A percentile compares a stretch with the other conserved stretches of the same genome.
These are phyloP conservation scores for Ziziphus jujuba DNA, from an alignment of 306 rosid genomes.

Conservation along the genomic window DNA sequence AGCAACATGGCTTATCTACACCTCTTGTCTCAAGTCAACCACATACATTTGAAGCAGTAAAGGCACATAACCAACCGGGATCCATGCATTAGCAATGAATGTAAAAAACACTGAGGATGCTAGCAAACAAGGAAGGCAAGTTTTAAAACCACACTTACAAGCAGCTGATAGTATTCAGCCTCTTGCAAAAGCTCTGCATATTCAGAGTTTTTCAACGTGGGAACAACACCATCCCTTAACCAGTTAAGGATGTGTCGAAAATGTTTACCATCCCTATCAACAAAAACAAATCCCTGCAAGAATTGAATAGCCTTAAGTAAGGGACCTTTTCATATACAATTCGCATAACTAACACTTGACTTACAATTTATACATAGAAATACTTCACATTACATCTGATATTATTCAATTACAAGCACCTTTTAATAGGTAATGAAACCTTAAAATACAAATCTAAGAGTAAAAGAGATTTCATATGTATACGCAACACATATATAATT, in stretches of 20 bases:
- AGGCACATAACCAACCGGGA: neutral
- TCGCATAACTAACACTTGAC: neutral
- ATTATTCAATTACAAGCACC: neutral
- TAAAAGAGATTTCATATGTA: neutral
- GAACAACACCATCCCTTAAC: constrained; percentile 84
- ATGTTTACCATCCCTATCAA: constrained; percentile 89
- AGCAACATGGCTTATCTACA: neutral
- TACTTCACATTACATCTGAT: neutral
- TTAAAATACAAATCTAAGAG: neutral
- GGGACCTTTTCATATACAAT: neutral
- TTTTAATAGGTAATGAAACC: neutral
- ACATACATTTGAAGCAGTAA: neutral
- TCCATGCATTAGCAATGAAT: neutral
- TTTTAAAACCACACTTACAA: constrained; percentile 43
- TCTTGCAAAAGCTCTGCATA: constrained; percentile 67
- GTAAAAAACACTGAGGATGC: neutral
- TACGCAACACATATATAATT: too few relatives aligned
- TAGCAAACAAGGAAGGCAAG: neutral
- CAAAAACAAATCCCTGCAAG: constrained; percentile 78
- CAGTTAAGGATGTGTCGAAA: constrained; percentile 93
- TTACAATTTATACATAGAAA: neutral
- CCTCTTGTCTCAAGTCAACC: neutral
- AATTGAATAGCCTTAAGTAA: constrained; percentile 18
- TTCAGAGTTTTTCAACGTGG: constrained; percentile 58
- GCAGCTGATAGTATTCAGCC: constrained; percentile 90